Evolutionary conservation across 2,329 filamentous ascomycete genomes (phyloP).

Genomic region (Penicillium occitanis): DNA sequence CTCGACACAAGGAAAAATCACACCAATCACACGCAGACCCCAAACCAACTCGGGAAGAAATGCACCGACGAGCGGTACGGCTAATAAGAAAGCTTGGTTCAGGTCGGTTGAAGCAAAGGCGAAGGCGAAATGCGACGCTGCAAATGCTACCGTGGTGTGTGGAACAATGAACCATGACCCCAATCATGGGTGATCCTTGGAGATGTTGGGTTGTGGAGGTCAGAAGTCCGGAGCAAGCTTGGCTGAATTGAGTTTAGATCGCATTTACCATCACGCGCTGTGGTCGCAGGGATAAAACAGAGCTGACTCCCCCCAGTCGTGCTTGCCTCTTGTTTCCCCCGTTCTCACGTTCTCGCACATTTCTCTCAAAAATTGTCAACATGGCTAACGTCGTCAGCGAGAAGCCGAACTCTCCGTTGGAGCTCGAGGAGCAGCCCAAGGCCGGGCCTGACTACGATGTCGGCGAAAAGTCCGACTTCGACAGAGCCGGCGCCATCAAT

Average conservation of each 20-base stretch:
- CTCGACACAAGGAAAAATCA: not conserved
- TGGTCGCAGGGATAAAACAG: slow-evolving; percentile 36
- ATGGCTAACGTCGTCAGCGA: slow-evolving; percentile 35
- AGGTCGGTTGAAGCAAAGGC: not conserved
- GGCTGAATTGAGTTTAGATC: slow-evolving; percentile 29
- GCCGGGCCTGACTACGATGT: slow-evolving; percentile 35
- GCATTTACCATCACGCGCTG: slow-evolving; percentile 24
- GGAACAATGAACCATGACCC: slow-evolving; percentile 21
- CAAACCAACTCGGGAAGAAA: slow-evolving; percentile 2
- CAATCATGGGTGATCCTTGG: slow-evolving; percentile 13
- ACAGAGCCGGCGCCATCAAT: slow-evolving; percentile 57
- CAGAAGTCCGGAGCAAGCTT: slow-evolving; percentile 30
- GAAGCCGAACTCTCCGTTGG: slow-evolving; percentile 32
- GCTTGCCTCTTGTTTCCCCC: slow-evolving; percentile 16
- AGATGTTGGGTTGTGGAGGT: slow-evolving; percentile 24
- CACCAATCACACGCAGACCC: not conserved
- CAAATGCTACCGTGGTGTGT: slow-evolving; percentile 24
- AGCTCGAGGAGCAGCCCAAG: slow-evolving; percentile 36
- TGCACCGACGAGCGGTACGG: slow-evolving; percentile 11
- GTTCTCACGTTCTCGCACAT: slow-evolving; percentile 24
- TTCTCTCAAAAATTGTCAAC: slow-evolving; percentile 30
- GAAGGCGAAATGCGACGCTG: slow-evolving; percentile 19
- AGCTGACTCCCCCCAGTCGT: slow-evolving; percentile 31
- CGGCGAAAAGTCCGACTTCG: slow-evolving; percentile 43
- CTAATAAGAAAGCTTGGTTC: slow-evolving; percentile 13